Base-by-base conservation (phyloP, 2,329 filamentous ascomycete species). In the Claviceps sp. region DNA sequence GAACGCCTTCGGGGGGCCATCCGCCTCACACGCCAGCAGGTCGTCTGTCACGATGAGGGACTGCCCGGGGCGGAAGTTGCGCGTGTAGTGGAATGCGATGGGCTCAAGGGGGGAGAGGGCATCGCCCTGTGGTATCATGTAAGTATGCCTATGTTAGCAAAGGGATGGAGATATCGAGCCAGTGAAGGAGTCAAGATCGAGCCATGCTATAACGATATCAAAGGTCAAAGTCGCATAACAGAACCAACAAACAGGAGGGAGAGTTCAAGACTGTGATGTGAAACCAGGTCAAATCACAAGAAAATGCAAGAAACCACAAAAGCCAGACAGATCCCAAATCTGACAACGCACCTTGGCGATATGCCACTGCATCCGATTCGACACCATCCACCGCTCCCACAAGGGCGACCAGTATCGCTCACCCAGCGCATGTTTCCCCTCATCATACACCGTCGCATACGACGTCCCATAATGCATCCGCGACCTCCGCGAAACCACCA, bases 381-480 rank as follows among this genome's bases (percentile, higher is more conserved):
- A 82, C 6, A 90, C 85, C 85, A 88, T 89, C 85, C 84, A 89
- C 48, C 85, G 69, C 68, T 89, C 85, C 85, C 85, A 88, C 24
- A 89, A 65, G 5, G 84, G 85, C 57, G 81, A 85, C 85, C 85
- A 90, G 62, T 90, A 90, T 49, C 85, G 71, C 64, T 89, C 86
- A 44, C 74, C 78, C 5, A 86, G 78, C 3, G 79, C 78, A 64
- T 91, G 86, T 62, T 84, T 86, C 48, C 78, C 74, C 61, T 86
- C 84, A 58, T 90, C 85, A 63, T 86, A 91, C 0, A 87, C 83
- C 0, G 86, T 90, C 0, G 86, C 86, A 65, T 90, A 90, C 24
- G 81, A 86, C 5, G 85, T 89, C 24, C 86, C 86, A 62, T 91
- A 90, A 63, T 86, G 81, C 76, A 83, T 86, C 57, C 86, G 76